Percentiles rank a stretch among this genome's conserved stretches.
phyloP scores from a whole-genome alignment of 345 rosid species.

The Trapa bicornis region DNA sequence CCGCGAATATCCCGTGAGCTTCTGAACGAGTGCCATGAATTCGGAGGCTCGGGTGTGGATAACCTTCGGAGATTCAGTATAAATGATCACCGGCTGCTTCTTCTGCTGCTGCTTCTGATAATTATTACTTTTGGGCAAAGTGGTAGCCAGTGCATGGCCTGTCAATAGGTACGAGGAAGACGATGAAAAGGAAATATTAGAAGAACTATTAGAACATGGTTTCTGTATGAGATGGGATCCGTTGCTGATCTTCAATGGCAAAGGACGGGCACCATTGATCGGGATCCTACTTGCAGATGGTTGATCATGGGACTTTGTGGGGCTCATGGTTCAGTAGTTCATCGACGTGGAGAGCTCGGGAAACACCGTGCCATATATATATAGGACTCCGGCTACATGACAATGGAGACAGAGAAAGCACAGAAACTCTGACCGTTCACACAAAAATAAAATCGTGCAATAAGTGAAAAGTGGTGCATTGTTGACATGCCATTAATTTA shows the following conservation, averaged over 20 bases:
- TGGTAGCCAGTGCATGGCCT: constrained; percentile 2
- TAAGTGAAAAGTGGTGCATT: no score
- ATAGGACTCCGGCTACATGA: no score
- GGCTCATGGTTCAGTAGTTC: constrained; percentile 4
- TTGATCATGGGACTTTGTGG: constrained; percentile 3
- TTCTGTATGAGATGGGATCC: constrained; percentile 38
- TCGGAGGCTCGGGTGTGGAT: constrained; percentile 69
- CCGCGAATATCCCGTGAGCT: constrained; percentile 45
- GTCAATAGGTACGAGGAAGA: neutral
- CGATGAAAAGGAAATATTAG: constrained; percentile 7
- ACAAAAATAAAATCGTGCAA: neutral
- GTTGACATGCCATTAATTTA: neutral
- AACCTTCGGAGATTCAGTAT: constrained; percentile 53
- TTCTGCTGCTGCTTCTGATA: constrained; percentile 13
- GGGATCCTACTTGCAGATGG: constrained; percentile 8
- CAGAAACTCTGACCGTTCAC: constrained; percentile 75
- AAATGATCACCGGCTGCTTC: constrained; percentile 45
- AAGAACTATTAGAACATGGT: constrained; percentile 2
- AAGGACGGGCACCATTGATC: constrained; percentile 22
- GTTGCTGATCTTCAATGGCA: constrained; percentile 28
- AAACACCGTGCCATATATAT: neutral
- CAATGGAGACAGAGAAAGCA: constrained; percentile 11
- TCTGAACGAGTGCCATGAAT: constrained; percentile 76
- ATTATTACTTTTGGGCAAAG: constrained; percentile 1
- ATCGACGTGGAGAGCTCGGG: neutral